Base-by-base conservation (phyloP, 2,329 filamentous ascomycete genomes). In the Cytospora mali region DNA sequence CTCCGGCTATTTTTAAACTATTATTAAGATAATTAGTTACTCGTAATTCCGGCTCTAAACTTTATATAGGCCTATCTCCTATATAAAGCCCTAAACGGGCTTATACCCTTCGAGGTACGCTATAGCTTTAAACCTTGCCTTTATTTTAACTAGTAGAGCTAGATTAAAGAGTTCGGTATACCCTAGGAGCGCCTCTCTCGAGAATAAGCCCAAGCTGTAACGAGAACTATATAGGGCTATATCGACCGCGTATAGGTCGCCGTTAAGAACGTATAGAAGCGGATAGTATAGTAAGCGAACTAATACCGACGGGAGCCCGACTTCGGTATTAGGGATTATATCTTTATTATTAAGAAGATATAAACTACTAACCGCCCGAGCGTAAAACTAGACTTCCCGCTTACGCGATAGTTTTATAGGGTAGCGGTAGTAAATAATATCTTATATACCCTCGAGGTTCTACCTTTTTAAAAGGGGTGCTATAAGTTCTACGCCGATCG, bases 291-390 rank as follows among this genome's bases (percentile, higher is more conserved):
- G 27, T 27, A 49, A 13, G 46, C 14, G 16, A 49, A 49, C 25
- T 25, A 27, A 18, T 25, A 49, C 9, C 25, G 25, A 13, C 13
- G 16, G 6, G 21, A 25, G 11, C 21, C 27, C 4, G 6, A 51
- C 18, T 51, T 51, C 7, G 4, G 6, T 16, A 27, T 27, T 18
- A 18, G 11, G 3, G 21, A 51, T 27, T 29, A 51, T 29, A 51
- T 51, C 6, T 51, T 51, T 29, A 51, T 51, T 51, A 18, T 51
- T 18, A 51, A 51, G 16, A 51, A 51, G 27, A 51, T 18, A 13
- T 51, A 51, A 13, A 27, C 16, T 18, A 51, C 7, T 1, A 18
- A 51, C 21, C 27, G 23, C 16, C 16, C 7, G 4, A 51, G 23
- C 18, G 18, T 18, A 16, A 51, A 51, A 27, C 14, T 51, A 16